Conservation (phyloP, 2,329 filamentous ascomycete genomes). For the Ilyonectria robusta region DNA sequence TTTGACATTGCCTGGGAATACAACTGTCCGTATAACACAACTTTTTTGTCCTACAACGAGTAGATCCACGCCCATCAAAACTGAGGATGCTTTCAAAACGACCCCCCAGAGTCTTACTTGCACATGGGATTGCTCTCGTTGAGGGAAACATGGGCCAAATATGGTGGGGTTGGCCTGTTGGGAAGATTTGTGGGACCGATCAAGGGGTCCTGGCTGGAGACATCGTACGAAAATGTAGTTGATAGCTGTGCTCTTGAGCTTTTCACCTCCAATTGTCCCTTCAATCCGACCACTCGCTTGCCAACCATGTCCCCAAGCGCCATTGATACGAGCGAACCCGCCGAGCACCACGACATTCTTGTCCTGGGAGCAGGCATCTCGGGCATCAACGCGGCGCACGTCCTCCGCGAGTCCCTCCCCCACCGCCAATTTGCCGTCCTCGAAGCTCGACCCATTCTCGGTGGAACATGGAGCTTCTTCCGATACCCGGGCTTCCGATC, state of each 20-base stretch:
- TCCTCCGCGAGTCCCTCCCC: conserved; percentile 71
- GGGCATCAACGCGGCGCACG: conserved; percentile 81
- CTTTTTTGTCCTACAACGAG: too few species aligned
- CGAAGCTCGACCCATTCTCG: conserved; percentile 75
- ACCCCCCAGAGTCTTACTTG: too few species aligned
- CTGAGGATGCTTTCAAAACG: too few species aligned
- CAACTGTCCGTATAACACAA: too few species aligned
- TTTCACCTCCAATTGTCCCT: conserved; percentile 6
- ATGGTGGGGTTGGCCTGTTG: too few species aligned
- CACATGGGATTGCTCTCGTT: too few species aligned
- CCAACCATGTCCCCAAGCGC: background rate
- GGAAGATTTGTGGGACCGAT: too few species aligned
- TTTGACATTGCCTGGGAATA: too few species aligned
- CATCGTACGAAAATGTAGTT: too few species aligned
- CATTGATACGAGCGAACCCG: conserved; percentile 33
- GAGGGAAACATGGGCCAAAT: too few species aligned
- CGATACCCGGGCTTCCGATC: conserved; percentile 81
- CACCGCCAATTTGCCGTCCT: conserved; percentile 73
- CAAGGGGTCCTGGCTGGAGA: too few species aligned
- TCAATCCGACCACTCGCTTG: background rate
- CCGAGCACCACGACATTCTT: conserved; percentile 64
- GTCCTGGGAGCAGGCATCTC: conserved; percentile 81
- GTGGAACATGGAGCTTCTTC: conserved; percentile 86
- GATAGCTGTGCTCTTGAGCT: background rate
- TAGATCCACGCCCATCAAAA: too few species aligned